Evolutionary conservation across 2,329 filamentous ascomycete genomes (phyloP), one percentile per base, ranked within the genome.

Genomic region (Neonectria sp.): DNA sequence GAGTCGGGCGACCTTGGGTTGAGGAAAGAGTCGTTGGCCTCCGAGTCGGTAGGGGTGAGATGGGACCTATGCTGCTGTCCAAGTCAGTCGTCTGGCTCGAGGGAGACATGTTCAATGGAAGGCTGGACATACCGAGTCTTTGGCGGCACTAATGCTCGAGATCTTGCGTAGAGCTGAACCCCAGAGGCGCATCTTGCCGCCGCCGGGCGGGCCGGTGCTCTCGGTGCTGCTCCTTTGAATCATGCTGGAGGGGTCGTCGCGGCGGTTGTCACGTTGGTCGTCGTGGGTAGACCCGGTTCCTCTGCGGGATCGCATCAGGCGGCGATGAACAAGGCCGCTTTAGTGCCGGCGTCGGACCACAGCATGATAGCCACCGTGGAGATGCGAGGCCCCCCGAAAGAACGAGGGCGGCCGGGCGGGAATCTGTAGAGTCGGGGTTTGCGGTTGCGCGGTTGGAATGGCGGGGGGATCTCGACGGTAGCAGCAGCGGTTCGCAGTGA

Each of bases 181-280:
- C 25, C 75, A 55, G 8, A 73, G 69, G 72, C 75, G 75, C 55
- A 66, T 68, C 64, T 70, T 76, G 43, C 67, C 52, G 13, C 70
- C 65, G 40, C 63, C 72, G 43, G 70, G 43, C 13, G 46, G 31
- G 53, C 69, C 68, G 67, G 66, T 67, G 62, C 71, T 75, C 43
- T 79, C 78, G 65, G 75, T 77, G 6, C 72, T 71, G 53, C 73
- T 75, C 63, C 77, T 76, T n/a, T 78, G 73, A 58, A 79, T 77
- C 76, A 76, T 77, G 51, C 70, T 65, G 68, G 67, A 46, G 40
- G 69, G 40, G 27, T 61, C 63, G 29, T 60, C 31, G 43, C 29
- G 51, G 31, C 2, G 67, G 46, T 9, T 68, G 61, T 65, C 45
- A 48, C 48, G 53, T 53, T 51, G 48, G 46, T 73, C 70, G 55